phyloP scores from a whole-genome alignment of 805 yeast genomes.

The Zygotorulaspora florentina region DNA sequence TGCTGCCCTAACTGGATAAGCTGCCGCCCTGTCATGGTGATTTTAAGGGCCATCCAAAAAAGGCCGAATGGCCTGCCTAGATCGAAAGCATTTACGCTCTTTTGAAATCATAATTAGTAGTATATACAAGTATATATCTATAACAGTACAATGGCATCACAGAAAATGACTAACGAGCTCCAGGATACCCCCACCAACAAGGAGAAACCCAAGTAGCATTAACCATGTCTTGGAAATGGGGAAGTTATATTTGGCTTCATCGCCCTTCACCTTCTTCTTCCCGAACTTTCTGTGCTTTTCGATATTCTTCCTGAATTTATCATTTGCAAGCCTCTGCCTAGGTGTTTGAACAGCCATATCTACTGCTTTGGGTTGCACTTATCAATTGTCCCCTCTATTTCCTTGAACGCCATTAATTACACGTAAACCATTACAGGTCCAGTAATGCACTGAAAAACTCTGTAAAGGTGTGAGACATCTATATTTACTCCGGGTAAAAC shows the following conservation, averaged over 20 bases:
- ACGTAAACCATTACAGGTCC: neutral
- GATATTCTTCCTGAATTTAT: slow-evolving; percentile 69
- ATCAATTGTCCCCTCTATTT: neutral
- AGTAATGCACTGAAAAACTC: too few relatives aligned
- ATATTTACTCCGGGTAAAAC: neutral
- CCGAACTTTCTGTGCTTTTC: slow-evolving; percentile 63
- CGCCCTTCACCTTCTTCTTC: slow-evolving; percentile 48
- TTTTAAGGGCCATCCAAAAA: too few relatives aligned
- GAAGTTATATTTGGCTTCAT: slow-evolving; percentile 37
- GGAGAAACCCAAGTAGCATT: slow-evolving; percentile 54
- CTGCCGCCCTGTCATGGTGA: too few relatives aligned
- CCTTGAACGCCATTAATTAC: neutral
- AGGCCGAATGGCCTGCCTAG: too few relatives aligned
- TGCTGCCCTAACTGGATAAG: too few relatives aligned
- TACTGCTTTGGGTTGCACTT: neutral
- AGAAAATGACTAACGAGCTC: slow-evolving; percentile 46
- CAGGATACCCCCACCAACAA: slow-evolving; percentile 78
- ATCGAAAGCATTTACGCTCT: too few relatives aligned
- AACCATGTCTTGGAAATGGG: slow-evolving; percentile 68
- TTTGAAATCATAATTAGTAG: too few relatives aligned
- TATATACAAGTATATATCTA: too few relatives aligned
- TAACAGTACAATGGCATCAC: neutral
- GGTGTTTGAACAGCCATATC: slow-evolving; percentile 73
- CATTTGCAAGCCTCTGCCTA: slow-evolving; percentile 82
- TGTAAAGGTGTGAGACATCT: neutral